phyloP scores from a whole-genome alignment of 129 eudicot genomes.

The Artemisia annua region DNA sequence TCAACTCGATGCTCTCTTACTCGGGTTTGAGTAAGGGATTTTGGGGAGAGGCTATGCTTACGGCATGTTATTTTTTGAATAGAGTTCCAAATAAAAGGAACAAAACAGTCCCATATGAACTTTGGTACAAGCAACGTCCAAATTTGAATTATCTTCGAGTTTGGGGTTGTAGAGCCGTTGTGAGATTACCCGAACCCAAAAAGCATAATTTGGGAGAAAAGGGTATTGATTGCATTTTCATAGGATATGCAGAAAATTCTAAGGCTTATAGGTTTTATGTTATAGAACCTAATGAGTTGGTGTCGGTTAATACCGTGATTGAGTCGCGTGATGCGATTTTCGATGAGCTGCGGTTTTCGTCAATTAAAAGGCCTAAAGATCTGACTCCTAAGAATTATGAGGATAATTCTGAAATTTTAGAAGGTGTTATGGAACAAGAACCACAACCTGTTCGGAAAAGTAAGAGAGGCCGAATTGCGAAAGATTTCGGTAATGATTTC shows the following conservation, averaged over 20 bases:
- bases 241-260: not conserved
- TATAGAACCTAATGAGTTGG: conserved; percentile 2
- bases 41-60: not conserved
- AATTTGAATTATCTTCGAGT: too few relatives aligned
- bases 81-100: too few relatives aligned
- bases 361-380: conserved; percentile 1
- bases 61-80: not conserved
- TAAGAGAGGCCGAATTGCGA: too few relatives aligned
- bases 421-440: not conserved
- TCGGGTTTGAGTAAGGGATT: not conserved
- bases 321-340: not conserved
- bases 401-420: not conserved
- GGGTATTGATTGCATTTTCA: not conserved
- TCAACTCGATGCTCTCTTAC: not conserved
- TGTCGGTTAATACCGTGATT: not conserved
- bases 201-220: too few relatives aligned
- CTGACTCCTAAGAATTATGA: not conserved
- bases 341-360: not conserved
- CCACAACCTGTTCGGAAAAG: not conserved
- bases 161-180: too few relatives aligned
- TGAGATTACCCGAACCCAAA: too few relatives aligned
- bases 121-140: too few relatives aligned
- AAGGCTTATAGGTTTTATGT: conserved; percentile 9
- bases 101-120: too few relatives aligned
- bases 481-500: too few relatives aligned